Evolutionary conservation across 208 protist species (phyloP).

Genomic region (Vickermania ingenoplastis): DNA sequence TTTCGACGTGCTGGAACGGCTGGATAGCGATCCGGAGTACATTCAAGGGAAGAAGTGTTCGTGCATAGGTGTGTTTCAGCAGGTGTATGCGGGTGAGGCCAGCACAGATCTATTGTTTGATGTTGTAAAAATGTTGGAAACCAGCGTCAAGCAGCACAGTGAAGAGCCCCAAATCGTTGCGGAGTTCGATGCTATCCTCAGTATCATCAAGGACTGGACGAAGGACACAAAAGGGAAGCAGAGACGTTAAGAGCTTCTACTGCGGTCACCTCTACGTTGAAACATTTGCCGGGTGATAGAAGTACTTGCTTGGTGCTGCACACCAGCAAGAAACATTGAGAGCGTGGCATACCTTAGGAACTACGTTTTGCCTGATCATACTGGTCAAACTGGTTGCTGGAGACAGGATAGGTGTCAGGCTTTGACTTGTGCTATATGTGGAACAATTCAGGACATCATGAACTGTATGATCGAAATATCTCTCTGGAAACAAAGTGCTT

Average conservation of each 20-base stretch:
- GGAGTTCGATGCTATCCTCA: slow-evolving; percentile 80
- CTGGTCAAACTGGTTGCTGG: not conserved
- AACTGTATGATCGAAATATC: no score
- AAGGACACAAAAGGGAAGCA: slow-evolving; percentile 84
- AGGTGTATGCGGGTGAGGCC: slow-evolving; percentile 90
- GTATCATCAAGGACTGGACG: slow-evolving; percentile 92
- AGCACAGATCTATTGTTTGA: slow-evolving; percentile 80
- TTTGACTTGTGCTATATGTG: no score
- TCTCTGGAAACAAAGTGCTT: no score
- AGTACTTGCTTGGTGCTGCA: not conserved
- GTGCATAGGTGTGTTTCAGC: slow-evolving; percentile 94
- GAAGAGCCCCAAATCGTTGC: slow-evolving; percentile 37
- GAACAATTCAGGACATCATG: no score
- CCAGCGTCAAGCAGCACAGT: slow-evolving; percentile 63
- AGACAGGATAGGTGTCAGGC: not conserved
- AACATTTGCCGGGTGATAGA: not conserved
- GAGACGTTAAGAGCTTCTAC: slow-evolving; percentile 9
- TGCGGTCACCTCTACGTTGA: not conserved
- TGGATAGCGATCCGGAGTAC: slow-evolving; percentile 92
- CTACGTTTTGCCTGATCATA: not conserved
- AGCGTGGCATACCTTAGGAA: not conserved
- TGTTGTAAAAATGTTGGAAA: slow-evolving; percentile 89
- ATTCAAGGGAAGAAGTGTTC: slow-evolving; percentile 96
- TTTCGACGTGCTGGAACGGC: slow-evolving; percentile 95
- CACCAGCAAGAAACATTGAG: not conserved